These are phyloP conservation scores for Boletus bicolor DNA, from an alignment of 768 basidiomycete genomes.

Conservation along the genomic window DNA sequence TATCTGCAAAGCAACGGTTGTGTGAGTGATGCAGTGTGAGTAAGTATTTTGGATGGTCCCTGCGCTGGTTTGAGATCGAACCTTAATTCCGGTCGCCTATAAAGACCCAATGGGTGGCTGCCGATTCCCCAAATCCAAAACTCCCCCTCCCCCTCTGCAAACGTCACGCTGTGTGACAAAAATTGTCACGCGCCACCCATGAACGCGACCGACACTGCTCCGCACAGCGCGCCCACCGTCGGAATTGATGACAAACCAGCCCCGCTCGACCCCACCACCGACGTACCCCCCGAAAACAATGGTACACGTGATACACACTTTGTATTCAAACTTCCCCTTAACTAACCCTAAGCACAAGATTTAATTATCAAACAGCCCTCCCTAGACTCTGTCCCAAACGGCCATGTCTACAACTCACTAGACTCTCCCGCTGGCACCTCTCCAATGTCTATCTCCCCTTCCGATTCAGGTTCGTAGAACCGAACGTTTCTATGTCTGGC, in stretches of 20 bases:
- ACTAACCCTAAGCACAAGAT: constrained; percentile 39
- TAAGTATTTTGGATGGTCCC: constrained; percentile 53
- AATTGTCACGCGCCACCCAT: constrained; percentile 66
- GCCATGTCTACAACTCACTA: constrained; percentile 57
- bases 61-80: constrained; percentile 75
- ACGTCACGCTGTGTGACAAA: constrained; percentile 62
- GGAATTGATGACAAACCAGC: constrained; percentile 30
- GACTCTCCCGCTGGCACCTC: constrained; percentile 28
- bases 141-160: constrained; percentile 49
- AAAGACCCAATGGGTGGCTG: constrained; percentile 72
- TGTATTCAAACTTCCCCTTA: constrained; percentile 30
- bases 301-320: constrained; percentile 39
- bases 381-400: constrained; percentile 54
- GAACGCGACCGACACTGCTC: constrained; percentile 45
- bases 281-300: constrained; percentile 29
- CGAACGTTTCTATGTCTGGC: constrained; percentile 17
- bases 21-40: constrained; percentile 31
- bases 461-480: constrained; percentile 49
- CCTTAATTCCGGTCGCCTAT: constrained; percentile 79
- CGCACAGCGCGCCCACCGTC: constrained; percentile 30
- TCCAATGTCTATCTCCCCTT: constrained; percentile 43
- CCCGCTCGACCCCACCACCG: constrained; percentile 16
- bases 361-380: constrained; percentile 23
- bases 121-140: constrained; percentile 64
- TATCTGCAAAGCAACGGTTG: constrained; percentile 9